These are phyloP conservation scores for Phytophthora boehmeriae DNA, from an alignment of 352 stramenopile species.

Conservation along the genomic window DNA sequence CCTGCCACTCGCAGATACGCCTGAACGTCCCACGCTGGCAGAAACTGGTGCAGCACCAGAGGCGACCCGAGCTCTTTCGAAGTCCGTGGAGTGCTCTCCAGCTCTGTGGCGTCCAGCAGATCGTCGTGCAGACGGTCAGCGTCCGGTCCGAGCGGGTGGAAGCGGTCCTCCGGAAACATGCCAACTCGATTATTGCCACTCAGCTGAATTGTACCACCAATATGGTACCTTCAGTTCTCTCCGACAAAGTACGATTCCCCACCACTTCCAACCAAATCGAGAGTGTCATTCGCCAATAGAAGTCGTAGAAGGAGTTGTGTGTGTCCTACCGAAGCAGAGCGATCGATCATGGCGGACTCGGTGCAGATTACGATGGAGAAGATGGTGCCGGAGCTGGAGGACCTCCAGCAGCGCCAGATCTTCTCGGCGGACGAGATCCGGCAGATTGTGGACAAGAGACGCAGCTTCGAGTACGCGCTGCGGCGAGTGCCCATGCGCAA, in stretches of 20 bases:
- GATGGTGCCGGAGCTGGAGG: slow-evolving; percentile 95
- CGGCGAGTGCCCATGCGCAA: slow-evolving; percentile 88
- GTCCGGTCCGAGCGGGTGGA: slow-evolving; percentile 77
- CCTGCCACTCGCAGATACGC: slow-evolving; percentile 83
- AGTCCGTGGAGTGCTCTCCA: slow-evolving; percentile 69
- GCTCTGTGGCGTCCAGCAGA: slow-evolving; percentile 48
- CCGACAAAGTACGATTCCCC: slow-evolving; percentile 31
- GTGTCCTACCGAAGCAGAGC: background rate
- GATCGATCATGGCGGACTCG: slow-evolving; percentile 90
- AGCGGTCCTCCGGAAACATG: slow-evolving; percentile 86
- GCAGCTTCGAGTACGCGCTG: slow-evolving; percentile 94
- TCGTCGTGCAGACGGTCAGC: slow-evolving; percentile 75
- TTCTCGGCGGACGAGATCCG: slow-evolving; percentile 90
- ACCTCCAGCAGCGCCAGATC: slow-evolving; percentile 88
- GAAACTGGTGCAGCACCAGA: slow-evolving; percentile 85
- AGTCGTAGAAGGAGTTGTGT: background rate
- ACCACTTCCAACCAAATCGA: slow-evolving; percentile 33
- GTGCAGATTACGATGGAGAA: slow-evolving; percentile 94
- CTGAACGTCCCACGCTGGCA: slow-evolving; percentile 85
- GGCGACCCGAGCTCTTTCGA: slow-evolving; percentile 70
- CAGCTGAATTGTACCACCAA: background rate
- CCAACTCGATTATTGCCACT: slow-evolving; percentile 8
- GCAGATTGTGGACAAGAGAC: slow-evolving; percentile 89
- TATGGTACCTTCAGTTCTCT: background rate
- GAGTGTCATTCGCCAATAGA: slow-evolving; percentile 7